These are phyloP conservation scores for Mortierella antarctica DNA, from an alignment of 192 early-diverging fungal species.

Conservation along the genomic window DNA sequence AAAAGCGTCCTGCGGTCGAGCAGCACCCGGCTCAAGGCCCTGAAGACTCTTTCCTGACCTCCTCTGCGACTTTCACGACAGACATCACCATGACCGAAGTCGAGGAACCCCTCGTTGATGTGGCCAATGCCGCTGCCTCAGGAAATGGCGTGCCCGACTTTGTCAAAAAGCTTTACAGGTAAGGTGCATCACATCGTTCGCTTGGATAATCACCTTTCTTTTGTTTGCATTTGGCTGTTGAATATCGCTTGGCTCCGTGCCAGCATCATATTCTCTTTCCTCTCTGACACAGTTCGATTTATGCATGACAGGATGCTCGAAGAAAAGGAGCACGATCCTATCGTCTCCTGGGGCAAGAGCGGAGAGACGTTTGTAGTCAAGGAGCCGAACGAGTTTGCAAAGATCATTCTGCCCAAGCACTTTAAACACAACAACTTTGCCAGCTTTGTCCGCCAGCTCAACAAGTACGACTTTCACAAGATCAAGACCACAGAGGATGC, in stretches of 20 bases:
- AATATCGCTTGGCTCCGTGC: not conserved
- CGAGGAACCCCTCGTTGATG: slow-evolving; percentile 19
- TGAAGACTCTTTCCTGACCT: slow-evolving; percentile 6
- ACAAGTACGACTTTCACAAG: slow-evolving; percentile 86
- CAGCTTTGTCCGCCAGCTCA: slow-evolving; percentile 79
- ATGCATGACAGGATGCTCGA: slow-evolving; percentile 71
- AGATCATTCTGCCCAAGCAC: slow-evolving; percentile 69
- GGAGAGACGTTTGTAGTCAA: slow-evolving; percentile 79
- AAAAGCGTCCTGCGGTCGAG: slow-evolving; percentile 42
- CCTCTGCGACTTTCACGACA: not conserved
- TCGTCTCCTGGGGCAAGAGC: slow-evolving; percentile 69
- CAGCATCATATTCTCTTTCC: not conserved
- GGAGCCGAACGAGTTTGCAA: slow-evolving; percentile 78
- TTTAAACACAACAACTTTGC: slow-evolving; percentile 82
- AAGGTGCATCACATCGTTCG: slow-evolving; percentile 2
- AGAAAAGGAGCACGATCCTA: slow-evolving; percentile 64
- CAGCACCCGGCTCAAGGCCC: not conserved
- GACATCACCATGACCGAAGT: slow-evolving; percentile 26
- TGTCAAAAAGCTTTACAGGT: slow-evolving; percentile 61
- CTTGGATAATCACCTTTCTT: slow-evolving; percentile 5
- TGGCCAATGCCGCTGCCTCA: not conserved
- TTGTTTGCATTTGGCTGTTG: slow-evolving; percentile 3
- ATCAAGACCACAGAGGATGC: slow-evolving; percentile 66
- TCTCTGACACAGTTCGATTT: not conserved
- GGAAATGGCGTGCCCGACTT: slow-evolving; percentile 58